A percentile compares a stretch with the other conserved stretches of the same genome.
phyloP scores from a whole-genome alignment of 163 green algal species.

The Volvox carteri region DNA sequence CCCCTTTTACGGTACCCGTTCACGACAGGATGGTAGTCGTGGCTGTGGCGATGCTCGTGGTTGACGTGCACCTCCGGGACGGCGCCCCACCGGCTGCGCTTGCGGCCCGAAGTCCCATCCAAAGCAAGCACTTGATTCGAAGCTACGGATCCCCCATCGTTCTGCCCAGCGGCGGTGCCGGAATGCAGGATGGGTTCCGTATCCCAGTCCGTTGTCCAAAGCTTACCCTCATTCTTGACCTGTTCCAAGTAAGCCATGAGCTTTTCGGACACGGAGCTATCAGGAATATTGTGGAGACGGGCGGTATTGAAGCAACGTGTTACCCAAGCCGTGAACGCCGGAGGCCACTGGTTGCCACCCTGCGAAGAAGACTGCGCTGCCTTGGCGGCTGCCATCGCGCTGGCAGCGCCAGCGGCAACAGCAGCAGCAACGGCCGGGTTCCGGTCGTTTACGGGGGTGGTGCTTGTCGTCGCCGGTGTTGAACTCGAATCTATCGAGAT shows the following conservation, averaged over 20 bases:
- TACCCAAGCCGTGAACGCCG: conserved; percentile 62
- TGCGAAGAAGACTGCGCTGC: background rate
- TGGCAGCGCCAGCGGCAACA: background rate
- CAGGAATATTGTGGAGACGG: conserved; percentile 30
- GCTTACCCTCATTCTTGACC: conserved; percentile 57
- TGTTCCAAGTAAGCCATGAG: conserved; percentile 61
- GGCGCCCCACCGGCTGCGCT: conserved; percentile 57
- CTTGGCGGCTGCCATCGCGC: conserved; percentile 14
- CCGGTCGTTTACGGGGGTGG: background rate
- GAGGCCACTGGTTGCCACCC: conserved; percentile 50
- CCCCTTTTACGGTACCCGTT: conserved; percentile 21
- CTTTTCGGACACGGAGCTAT: conserved; percentile 50
- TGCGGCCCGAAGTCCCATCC: conserved; percentile 9
- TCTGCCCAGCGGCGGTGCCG: background rate
- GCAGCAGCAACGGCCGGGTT: background rate
- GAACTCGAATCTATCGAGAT: conserved; percentile 33
- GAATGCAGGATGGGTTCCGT: conserved; percentile 42
- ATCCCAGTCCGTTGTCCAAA: conserved; percentile 69
- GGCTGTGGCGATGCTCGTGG: background rate
- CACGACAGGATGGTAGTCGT: background rate
- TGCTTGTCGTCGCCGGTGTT: background rate
- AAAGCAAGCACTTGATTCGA: conserved; percentile 22
- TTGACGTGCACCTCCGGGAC: background rate
- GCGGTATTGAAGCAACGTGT: conserved; percentile 64
- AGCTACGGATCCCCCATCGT: background rate